Conservation (phyloP, 352 stramenopile species). For the Phytophthora aleatoria region DNA sequence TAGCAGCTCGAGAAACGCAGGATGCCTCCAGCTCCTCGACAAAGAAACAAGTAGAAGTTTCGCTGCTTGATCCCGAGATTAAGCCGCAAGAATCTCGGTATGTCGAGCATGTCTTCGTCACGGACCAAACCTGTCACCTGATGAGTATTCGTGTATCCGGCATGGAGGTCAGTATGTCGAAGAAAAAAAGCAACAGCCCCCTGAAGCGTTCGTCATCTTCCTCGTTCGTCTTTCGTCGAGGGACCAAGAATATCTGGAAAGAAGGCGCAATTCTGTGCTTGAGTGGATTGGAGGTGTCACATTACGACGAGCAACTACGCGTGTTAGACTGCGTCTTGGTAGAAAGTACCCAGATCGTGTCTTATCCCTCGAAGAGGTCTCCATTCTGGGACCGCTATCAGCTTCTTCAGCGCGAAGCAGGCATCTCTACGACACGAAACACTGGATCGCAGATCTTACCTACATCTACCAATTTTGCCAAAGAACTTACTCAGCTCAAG, state of each 20-base stretch:
- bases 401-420: constrained; percentile 19
- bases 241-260: constrained; percentile 55
- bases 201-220: constrained; percentile 21
- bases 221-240: constrained; percentile 51
- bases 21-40: constrained; percentile 24
- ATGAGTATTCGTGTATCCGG: constrained; percentile 61
- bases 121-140: constrained; percentile 48
- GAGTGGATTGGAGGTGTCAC: constrained; percentile 61
- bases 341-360: constrained; percentile 61
- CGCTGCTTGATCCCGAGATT: constrained; percentile 31
- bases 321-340: constrained; percentile 62
- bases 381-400: constrained; percentile 44
- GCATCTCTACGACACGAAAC: constrained; percentile 3
- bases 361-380: constrained; percentile 65
- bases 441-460: not conserved
- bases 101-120: constrained; percentile 63
- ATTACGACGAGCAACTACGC: constrained; percentile 61
- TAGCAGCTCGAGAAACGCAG: constrained; percentile 37
- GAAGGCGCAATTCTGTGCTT: constrained; percentile 60
- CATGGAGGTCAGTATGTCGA: constrained; percentile 32
- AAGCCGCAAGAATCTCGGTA: constrained; percentile 39
- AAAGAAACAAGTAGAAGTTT: constrained; percentile 27
- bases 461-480: constrained; percentile 21
- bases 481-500: constrained; percentile 36
- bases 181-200: constrained; percentile 17